Percentiles rank a stretch among this genome's conserved stretches.
Conservation (phyloP, 1,139 yeast genomes). For the Suhomyces maxii region DNA sequence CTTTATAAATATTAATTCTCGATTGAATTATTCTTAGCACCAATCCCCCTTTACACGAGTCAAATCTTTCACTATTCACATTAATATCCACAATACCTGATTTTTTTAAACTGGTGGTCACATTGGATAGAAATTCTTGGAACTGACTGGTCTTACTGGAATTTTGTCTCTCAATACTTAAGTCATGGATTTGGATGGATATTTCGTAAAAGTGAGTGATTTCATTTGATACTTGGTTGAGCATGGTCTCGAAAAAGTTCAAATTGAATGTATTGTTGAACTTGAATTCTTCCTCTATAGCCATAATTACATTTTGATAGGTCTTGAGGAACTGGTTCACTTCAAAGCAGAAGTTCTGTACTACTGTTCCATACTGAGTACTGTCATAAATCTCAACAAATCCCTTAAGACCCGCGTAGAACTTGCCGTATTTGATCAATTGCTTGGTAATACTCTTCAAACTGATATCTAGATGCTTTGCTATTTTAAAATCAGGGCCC, state of each 20-base stretch:
- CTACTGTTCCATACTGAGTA: slow-evolving; percentile 62
- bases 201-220: slow-evolving; percentile 62
- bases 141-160: slow-evolving; percentile 10
- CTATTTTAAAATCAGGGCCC: slow-evolving; percentile 78
- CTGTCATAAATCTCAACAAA: slow-evolving; percentile 61
- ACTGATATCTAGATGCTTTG: slow-evolving; percentile 71
- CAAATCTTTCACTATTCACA: slow-evolving; percentile 54
- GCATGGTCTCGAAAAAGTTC: slow-evolving; percentile 32
- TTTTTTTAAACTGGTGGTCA: slow-evolving; percentile 36
- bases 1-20: slow-evolving; percentile 57
- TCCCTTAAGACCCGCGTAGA: slow-evolving; percentile 53
- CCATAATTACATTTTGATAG: slow-evolving; percentile 51
- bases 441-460: slow-evolving; percentile 70
- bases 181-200: slow-evolving; percentile 44
- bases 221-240: slow-evolving; percentile 30
- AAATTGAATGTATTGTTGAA: slow-evolving; percentile 39
- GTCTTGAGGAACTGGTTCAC: slow-evolving; percentile 49
- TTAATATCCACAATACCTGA: slow-evolving; percentile 48
- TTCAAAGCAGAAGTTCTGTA: slow-evolving; percentile 70
- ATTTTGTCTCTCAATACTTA: slow-evolving; percentile 25
- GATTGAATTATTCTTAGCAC: slow-evolving; percentile 62
- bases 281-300: slow-evolving; percentile 55
- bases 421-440: slow-evolving; percentile 62
- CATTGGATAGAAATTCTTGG: slow-evolving; percentile 14
- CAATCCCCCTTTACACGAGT: slow-evolving; percentile 67